phyloP scores from a whole-genome alignment of 2,329 filamentous ascomycete species.

The Arthrobotrys entomopaga region DNA sequence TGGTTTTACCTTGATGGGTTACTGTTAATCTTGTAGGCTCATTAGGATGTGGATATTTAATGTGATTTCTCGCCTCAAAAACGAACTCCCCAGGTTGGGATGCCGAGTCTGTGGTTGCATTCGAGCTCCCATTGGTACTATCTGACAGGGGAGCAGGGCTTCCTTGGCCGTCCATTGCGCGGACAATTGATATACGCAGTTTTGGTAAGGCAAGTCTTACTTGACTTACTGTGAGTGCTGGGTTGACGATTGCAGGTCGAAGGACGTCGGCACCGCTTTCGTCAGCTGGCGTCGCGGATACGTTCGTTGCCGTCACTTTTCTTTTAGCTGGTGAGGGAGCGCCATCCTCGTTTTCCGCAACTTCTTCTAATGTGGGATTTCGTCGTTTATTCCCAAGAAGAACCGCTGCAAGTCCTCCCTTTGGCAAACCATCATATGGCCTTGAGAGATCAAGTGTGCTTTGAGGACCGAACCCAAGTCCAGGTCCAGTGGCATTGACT shows the following conservation, averaged over 20 bases:
- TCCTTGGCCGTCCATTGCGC: slow-evolving; percentile 74
- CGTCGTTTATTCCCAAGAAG: slow-evolving; percentile 94
- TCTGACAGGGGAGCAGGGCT: slow-evolving; percentile 53
- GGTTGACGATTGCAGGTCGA: slow-evolving; percentile 85
- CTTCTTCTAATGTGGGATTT: slow-evolving; percentile 77
- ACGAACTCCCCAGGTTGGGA: slow-evolving; percentile 69
- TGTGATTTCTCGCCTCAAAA: slow-evolving; percentile 87
- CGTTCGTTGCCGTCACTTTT: slow-evolving; percentile 69
- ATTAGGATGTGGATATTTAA: slow-evolving; percentile 70
- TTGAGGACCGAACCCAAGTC: slow-evolving; percentile 67
- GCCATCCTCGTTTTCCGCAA: slow-evolving; percentile 71
- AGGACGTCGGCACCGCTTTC: slow-evolving; percentile 83
- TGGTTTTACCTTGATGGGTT: slow-evolving; percentile 78
- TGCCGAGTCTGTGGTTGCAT: slow-evolving; percentile 60
- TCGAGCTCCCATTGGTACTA: slow-evolving; percentile 55
- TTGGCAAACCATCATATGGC: slow-evolving; percentile 90
- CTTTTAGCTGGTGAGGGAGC: slow-evolving; percentile 66
- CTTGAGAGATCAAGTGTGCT: slow-evolving; percentile 89
- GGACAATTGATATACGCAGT: slow-evolving; percentile 81
- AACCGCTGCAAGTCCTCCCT: slow-evolving; percentile 85
- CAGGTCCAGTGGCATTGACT: slow-evolving; percentile 55
- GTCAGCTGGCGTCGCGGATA: slow-evolving; percentile 79
- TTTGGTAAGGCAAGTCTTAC: slow-evolving; percentile 87
- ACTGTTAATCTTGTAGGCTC: slow-evolving; percentile 87
- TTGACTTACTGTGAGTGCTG: slow-evolving; percentile 82